Evolutionary conservation across 2,329 filamentous ascomycete genomes (phyloP).

Genomic region (Diaporthe nobilis): DNA sequence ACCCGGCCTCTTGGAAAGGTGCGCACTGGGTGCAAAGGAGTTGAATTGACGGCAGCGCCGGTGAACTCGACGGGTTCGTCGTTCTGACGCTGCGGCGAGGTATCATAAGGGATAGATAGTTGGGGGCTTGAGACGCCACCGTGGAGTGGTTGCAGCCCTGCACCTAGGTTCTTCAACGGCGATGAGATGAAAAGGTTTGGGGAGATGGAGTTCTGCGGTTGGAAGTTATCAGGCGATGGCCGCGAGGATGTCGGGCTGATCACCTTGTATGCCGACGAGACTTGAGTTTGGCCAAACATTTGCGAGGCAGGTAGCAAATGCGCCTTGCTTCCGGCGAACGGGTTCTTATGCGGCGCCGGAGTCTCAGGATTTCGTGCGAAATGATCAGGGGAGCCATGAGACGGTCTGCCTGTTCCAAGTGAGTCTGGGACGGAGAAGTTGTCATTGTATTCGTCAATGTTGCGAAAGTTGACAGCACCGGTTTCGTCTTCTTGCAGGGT

Average conservation of each 20-base stretch:
- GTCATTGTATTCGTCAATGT: constrained; percentile 56
- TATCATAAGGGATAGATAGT: constrained; percentile 40
- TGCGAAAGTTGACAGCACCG: constrained; percentile 63
- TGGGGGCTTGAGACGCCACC: constrained; percentile 59
- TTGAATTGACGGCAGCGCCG: background rate
- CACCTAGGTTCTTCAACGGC: constrained; percentile 64
- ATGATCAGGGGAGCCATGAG: constrained; percentile 37
- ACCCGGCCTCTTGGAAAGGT: constrained; percentile 50
- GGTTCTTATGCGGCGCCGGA: constrained; percentile 63
- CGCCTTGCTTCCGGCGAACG: constrained; percentile 58
- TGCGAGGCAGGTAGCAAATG: constrained; percentile 61
- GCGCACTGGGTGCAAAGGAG: background rate
- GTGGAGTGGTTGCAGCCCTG: constrained; percentile 61
- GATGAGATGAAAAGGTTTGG: constrained; percentile 61
- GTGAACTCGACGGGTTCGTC: constrained; percentile 40
- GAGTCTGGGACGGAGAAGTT: constrained; percentile 52
- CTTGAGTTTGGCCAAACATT: constrained; percentile 69
- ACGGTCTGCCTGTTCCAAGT: constrained; percentile 36
- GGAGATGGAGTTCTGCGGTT: constrained; percentile 58
- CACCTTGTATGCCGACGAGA: constrained; percentile 65
- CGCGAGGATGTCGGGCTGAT: constrained; percentile 71
- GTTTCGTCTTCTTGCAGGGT: constrained; percentile 64
- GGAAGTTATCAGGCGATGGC: constrained; percentile 65
- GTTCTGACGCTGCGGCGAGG: constrained; percentile 33
- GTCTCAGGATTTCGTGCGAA: constrained; percentile 58